These are phyloP conservation scores for Oemleria cerasiformis DNA, from an alignment of 306 rosid species.

Conservation along the genomic window DNA sequence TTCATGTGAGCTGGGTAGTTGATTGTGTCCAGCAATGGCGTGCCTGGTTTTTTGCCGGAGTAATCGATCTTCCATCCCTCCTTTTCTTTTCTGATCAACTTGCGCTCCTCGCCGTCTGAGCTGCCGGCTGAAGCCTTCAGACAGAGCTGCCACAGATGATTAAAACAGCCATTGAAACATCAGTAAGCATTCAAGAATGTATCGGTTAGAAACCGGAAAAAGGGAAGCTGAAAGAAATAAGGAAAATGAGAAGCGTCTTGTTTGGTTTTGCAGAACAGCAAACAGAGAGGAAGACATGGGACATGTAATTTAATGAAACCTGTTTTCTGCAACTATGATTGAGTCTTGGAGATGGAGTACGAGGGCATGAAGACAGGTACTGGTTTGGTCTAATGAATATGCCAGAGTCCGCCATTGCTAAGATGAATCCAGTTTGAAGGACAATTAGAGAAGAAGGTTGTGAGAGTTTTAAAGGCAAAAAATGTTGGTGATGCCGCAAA, in stretches of 20 bases:
- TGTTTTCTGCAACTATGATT: conserved; percentile 43
- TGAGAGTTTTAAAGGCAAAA: neutral
- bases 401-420: conserved; percentile 51
- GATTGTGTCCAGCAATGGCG: conserved; percentile 82
- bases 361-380: conserved; percentile 29
- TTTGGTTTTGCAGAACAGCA: neutral
- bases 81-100: conserved; percentile 40
- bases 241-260: conserved; percentile 5
- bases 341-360: conserved; percentile 29
- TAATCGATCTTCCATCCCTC: conserved; percentile 59
- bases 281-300: neutral
- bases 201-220: neutral
- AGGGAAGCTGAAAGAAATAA: neutral
- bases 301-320: conserved; percentile 28
- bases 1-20: conserved; percentile 81
- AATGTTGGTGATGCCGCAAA: conserved; percentile 2
- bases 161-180: conserved; percentile 13
- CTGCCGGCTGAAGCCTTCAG: conserved; percentile 48
- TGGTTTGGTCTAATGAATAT: conserved; percentile 39
- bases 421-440: conserved; percentile 9
- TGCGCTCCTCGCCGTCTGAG: conserved; percentile 38
- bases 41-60: conserved; percentile 52
- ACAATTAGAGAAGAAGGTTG: neutral
- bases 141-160: conserved; percentile 38
- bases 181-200: neutral